Evolutionary conservation across 1,284 basidiomycete genomes (phyloP), one percentile per base, ranked within the genome.

Genomic region (Trichosporon faecale): DNA sequence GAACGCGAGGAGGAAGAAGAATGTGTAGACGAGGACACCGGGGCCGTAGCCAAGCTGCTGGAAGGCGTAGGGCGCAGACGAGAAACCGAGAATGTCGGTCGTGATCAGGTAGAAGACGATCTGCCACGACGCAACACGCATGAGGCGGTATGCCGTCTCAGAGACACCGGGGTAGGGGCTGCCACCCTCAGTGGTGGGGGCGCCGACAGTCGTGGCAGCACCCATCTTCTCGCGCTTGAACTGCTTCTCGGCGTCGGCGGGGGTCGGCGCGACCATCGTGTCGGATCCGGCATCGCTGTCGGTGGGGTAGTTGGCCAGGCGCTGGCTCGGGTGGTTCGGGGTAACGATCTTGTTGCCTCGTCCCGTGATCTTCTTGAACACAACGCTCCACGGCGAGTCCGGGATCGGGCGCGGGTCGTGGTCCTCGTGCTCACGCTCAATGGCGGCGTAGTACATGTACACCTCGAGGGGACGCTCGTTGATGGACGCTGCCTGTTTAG

Each of bases 41-140:
- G 78, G 76, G 0, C 67, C 75, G 35, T 75, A 72, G 3, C 77
- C 79, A 21, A 79, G 71, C n/a, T 68, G 37, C 18, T 70, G 64
- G 70, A 81, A 80, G 14, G 78, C 77, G 66, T 79, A 78, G 0
- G 79, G 78, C 0, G 80, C 77, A 52, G 78, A 77, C 71, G 76
- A 79, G 18, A 80, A 81, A 9, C 83, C 83, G 1, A 81, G 70
- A 46, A 83, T 75, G 68, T 76, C 74, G 9, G 71, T 69, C 11
- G 37, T 67, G 52, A 73, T 73, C 25, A 74, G 69, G 69, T 69
- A 74, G 64, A 74, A 70, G 27, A 72, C 71, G 18, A 72, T 52
- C 61, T 74, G 73, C 73, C 73, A 74, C 18, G 37, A 55, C 1
- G 69, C 55, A 3, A 68, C 63, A 14, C 73, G 73, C 25, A 74